These are phyloP conservation scores for Populus deltoides DNA, from an alignment of 345 rosid genomes.

Conservation along the genomic window DNA sequence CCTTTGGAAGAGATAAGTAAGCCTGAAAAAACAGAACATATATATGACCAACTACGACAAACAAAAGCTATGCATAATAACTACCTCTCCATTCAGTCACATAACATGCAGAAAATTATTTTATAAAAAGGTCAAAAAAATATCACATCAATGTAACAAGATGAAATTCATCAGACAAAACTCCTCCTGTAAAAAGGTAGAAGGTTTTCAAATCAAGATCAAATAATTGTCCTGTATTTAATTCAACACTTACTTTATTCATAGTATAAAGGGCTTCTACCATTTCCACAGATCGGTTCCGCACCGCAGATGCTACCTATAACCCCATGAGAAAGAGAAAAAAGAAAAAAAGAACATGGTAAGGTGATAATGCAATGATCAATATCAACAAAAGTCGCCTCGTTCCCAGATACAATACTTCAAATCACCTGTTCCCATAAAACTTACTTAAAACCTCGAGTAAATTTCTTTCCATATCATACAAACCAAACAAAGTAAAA, in stretches of 20 bases:
- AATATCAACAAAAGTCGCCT: neutral
- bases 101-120: neutral
- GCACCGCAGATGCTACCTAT: constrained; percentile 70
- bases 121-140: neutral
- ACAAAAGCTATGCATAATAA: constrained; percentile 1
- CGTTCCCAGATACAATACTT: neutral
- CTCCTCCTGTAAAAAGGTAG: neutral
- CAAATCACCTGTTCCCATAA: neutral
- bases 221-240: neutral
- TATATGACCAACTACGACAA: constrained; percentile 6
- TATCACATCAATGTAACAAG: neutral
- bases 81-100: no score
- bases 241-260: constrained; percentile 52
- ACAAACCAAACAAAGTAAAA: neutral
- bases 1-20: constrained; percentile 83
- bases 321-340: constrained; percentile 17
- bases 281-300: constrained; percentile 75
- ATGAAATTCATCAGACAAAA: neutral
- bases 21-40: constrained; percentile 50
- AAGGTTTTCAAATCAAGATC: neutral
- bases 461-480: neutral
- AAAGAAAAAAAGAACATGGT: neutral
- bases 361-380: neutral
- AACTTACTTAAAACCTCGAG: no score
- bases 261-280: constrained; percentile 85